Base-by-base conservation (phyloP, 2,329 filamentous ascomycete genomes). In the Aspergillus brunneoviolaceus region DNA sequence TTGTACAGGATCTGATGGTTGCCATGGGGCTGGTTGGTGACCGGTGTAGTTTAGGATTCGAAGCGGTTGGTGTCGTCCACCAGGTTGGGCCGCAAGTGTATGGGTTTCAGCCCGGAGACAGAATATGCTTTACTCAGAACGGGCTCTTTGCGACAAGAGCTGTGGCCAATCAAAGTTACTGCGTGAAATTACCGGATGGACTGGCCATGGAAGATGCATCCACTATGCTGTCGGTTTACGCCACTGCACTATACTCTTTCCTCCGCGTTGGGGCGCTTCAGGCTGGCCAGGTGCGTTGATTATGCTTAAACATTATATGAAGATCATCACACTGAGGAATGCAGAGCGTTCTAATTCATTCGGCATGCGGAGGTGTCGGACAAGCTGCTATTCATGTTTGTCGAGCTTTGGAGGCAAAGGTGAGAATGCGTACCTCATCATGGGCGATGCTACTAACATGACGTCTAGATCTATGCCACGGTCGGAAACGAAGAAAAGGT, bases 1-100 rank as follows among this genome's bases (percentile, higher is more conserved):
- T 4, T 6, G 1, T 1, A 16, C 29, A 68, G 65, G 66, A 77
- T 60, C 63, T 76, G 21, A 69, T 74, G 63, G 65, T 72, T 5
- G 63, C 70, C 2, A 69, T 74, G 66, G 76, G 76, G 1, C 64
- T 74, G 25, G 21, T 74, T 3, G 61, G 60, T 5, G 60, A 62
- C 14, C 52, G 54, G 1, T 0, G 33, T 19, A 51, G 64, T 14
- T 48, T 75, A n/a, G 73, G 74, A 2, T 45, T 71, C 4, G 74
- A 77, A 58, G 72, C 63, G 16, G 60, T 55, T 53, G 74, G 74
- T 21, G 55, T 74, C 19, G 66, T 77, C 12, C 63, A 58, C 31
- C 49, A 58, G n/a, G 59, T 71, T 14, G 74, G 73, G 1, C 57
- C 56, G 12, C 60, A 55, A 10, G 69, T 74, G 12, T 57, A 51